Conservation (phyloP, 805 yeast species). For the Suhomyces sp. region DNA sequence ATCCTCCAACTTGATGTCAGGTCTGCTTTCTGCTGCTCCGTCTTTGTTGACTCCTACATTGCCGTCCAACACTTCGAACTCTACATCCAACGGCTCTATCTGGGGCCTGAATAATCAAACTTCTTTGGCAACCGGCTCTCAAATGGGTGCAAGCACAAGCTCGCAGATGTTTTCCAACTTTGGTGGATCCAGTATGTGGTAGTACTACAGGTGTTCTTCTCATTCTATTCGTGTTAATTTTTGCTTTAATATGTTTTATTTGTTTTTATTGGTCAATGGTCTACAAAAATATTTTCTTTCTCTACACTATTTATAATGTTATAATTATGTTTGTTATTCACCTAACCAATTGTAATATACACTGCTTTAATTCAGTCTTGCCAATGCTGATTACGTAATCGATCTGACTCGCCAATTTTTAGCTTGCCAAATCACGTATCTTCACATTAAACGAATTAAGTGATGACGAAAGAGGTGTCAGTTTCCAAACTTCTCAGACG, state of each 20-base stretch:
- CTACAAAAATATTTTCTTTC: not conserved
- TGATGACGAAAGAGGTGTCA: conserved; percentile 2
- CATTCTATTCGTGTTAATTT: conserved; percentile 1
- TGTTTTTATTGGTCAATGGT: conserved; percentile 2
- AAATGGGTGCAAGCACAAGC: conserved; percentile 5
- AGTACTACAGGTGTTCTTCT: not conserved
- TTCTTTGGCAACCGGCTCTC: conserved; percentile 6
- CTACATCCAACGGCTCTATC: conserved; percentile 15
- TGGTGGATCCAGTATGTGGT: conserved; percentile 20
- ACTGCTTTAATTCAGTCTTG: not conserved
- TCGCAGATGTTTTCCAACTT: conserved; percentile 11
- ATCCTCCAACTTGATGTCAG: not conserved
- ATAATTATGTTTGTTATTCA: not conserved
- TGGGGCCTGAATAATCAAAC: conserved; percentile 20
- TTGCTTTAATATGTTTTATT: not conserved
- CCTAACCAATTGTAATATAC: not conserved
- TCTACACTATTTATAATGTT: not conserved
- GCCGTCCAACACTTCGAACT: conserved; percentile 2
- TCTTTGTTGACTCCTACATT: conserved; percentile 13
- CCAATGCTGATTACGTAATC: not conserved
- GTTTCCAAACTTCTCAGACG: conserved; percentile 19
- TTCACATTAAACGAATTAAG: not conserved
- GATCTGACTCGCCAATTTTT: not conserved
- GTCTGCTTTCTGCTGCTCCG: not conserved
- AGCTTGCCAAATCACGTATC: not conserved